A percentile compares a stretch with the other conserved stretches of the same genome.
Conservation (phyloP, 306 rosid genomes). For the Heteromeles arbutifolia region DNA sequence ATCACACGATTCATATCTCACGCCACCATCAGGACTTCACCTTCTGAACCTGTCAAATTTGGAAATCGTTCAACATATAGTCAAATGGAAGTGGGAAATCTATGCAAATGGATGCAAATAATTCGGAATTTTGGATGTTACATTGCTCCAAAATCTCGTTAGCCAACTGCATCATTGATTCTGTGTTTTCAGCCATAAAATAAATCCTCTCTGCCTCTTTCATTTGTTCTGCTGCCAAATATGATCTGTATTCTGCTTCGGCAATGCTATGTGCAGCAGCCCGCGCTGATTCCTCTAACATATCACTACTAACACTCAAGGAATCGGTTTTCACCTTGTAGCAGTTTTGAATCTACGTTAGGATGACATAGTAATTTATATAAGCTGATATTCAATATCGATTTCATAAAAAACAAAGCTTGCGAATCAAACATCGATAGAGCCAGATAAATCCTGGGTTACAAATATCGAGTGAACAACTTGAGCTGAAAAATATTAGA, state of each 20-base stretch:
- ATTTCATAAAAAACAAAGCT: not conserved
- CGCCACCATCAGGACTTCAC: conserved; percentile 11
- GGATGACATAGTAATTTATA: not conserved
- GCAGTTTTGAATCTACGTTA: conserved; percentile 29
- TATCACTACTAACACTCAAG: not conserved
- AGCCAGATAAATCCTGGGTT: not conserved
- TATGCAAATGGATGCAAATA: not conserved
- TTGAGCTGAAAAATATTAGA: not conserved
- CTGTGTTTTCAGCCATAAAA: conserved; percentile 26
- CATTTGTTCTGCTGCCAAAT: conserved; percentile 34
- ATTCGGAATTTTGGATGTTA: conserved; percentile 2
- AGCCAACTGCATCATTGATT: conserved; percentile 26
- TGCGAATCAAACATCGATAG: not conserved
- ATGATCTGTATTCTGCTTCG: conserved; percentile 34
- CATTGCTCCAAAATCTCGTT: conserved; percentile 29
- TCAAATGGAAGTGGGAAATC: conserved; percentile 2
- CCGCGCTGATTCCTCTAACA: conserved; percentile 20
- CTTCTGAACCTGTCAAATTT: conserved; percentile 32
- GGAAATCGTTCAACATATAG: not conserved
- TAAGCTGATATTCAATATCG: not conserved
- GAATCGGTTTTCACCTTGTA: conserved; percentile 19
- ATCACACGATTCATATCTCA: conserved; percentile 1
- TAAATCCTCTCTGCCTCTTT: conserved; percentile 33
- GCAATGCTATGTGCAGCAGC: conserved; percentile 34
- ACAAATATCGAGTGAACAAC: not conserved